Evolutionary conservation across 2,329 filamentous ascomycete genomes (phyloP).

Genomic region (Aspergillus texensis): DNA sequence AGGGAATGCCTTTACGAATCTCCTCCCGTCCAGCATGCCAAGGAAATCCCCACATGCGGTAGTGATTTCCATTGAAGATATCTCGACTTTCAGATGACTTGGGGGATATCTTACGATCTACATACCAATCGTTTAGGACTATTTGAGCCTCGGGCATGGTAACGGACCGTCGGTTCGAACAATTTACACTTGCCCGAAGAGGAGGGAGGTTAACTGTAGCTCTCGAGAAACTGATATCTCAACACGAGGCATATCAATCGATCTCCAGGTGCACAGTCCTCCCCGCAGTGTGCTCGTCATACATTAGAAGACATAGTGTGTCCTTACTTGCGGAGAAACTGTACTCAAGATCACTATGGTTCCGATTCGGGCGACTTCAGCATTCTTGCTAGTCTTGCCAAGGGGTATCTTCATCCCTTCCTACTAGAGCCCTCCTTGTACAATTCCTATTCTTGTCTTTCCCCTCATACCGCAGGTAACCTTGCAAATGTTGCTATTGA

Average conservation of each 20-base stretch:
- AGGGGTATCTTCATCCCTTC: conserved; percentile 17
- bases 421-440: not conserved
- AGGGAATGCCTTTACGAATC: not conserved
- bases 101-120: not conserved
- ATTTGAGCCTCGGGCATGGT: too few species aligned
- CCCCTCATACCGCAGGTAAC: conserved; percentile 2
- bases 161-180: not conserved
- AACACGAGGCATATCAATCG: not conserved
- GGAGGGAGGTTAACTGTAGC: not conserved
- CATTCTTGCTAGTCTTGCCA: conserved; percentile 16
- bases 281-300: not conserved
- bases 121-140: not conserved
- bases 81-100: conserved; percentile 1
- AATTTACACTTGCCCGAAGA: not conserved
- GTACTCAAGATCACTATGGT: not conserved
- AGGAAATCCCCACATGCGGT: not conserved
- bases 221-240: not conserved
- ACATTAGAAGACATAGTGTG: not conserved
- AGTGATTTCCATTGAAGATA: not conserved
- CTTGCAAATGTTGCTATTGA: not conserved
- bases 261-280: not conserved
- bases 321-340: not conserved
- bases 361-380: not conserved
- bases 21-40: conserved; percentile 9
- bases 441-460: not conserved